phyloP scores from a whole-genome alignment of 805 yeast genomes.

The Dipodascopsis uninucleata region DNA sequence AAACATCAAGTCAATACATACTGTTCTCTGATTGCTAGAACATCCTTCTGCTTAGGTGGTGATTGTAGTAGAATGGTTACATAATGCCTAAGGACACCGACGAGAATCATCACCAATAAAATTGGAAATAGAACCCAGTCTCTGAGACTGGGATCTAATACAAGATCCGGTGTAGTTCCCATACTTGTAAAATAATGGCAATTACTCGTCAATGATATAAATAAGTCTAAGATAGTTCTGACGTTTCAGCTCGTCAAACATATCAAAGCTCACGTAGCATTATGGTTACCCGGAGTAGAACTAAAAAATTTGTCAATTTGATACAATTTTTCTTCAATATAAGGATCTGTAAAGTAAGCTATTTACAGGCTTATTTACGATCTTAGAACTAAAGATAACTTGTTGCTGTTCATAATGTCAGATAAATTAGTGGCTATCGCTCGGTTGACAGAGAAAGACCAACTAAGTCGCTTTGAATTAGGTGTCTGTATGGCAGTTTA shows the following conservation, averaged over 20 bases:
- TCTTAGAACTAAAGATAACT: too few species aligned
- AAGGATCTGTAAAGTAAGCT: too few species aligned
- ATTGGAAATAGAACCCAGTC: constrained; percentile 92
- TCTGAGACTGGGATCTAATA: constrained; percentile 76
- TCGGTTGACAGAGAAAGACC: constrained; percentile 31
- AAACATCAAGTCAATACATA: constrained; percentile 15
- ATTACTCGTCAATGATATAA: too few species aligned
- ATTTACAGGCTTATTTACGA: too few species aligned
- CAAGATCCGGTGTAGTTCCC: constrained; percentile 46
- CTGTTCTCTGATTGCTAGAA: constrained; percentile 54
- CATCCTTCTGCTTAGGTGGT: constrained; percentile 51
- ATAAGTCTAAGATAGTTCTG: too few species aligned
- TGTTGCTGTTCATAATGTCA: too few species aligned
- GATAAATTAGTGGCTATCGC: constrained; percentile 6
- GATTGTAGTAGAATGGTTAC: constrained; percentile 60
- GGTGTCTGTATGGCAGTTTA: constrained; percentile 91
- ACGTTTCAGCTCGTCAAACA: too few species aligned
- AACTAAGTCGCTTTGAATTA: constrained; percentile 82
- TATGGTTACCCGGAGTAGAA: too few species aligned
- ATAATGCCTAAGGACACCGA: constrained; percentile 73
- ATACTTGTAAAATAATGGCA: too few species aligned
- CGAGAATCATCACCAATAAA: constrained; percentile 81
- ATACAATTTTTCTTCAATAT: too few species aligned
- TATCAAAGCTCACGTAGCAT: too few species aligned
- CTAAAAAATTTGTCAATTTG: too few species aligned